These are phyloP conservation scores for Torulaspora indica DNA, from an alignment of 805 yeast species.

Conservation along the genomic window DNA sequence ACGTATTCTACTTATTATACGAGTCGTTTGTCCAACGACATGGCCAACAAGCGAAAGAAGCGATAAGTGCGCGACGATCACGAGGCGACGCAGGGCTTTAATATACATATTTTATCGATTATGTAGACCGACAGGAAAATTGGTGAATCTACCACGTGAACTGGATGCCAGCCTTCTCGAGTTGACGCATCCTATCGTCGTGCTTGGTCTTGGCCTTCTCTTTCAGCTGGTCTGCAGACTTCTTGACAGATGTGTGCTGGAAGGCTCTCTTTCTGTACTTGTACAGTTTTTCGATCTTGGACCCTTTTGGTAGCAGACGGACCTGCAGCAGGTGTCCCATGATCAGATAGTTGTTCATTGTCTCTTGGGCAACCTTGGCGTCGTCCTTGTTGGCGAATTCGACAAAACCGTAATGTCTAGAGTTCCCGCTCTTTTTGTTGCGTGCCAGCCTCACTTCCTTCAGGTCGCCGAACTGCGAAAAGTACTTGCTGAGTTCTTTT, in stretches of 20 bases:
- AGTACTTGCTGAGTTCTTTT: slow-evolving; percentile 66
- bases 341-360: slow-evolving; percentile 90
- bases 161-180: slow-evolving; percentile 38
- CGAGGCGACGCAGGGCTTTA: slow-evolving; percentile 3
- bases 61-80: slow-evolving; percentile 8
- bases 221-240: slow-evolving; percentile 33
- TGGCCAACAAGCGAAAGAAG: slow-evolving; percentile 2
- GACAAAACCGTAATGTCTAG: slow-evolving; percentile 87
- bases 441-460: slow-evolving; percentile 75
- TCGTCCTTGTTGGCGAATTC: slow-evolving; percentile 73
- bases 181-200: slow-evolving; percentile 32
- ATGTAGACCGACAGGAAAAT: too few relatives aligned
- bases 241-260: slow-evolving; percentile 31
- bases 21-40: slow-evolving; percentile 4
- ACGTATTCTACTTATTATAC: slow-evolving; percentile 2
- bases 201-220: slow-evolving; percentile 33
- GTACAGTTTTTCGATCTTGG: slow-evolving; percentile 40
- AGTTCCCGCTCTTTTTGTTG: slow-evolving; percentile 82
- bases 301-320: slow-evolving; percentile 44
- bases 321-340: slow-evolving; percentile 85
- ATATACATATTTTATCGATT: slow-evolving; percentile 2
- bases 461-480: slow-evolving; percentile 85
- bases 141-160: slow-evolving; percentile 38
- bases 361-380: slow-evolving; percentile 85
- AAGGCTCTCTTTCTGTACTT: slow-evolving; percentile 37